These are phyloP conservation scores for Lantana camara DNA, from an alignment of 257 asterid species.

Conservation along the genomic window DNA sequence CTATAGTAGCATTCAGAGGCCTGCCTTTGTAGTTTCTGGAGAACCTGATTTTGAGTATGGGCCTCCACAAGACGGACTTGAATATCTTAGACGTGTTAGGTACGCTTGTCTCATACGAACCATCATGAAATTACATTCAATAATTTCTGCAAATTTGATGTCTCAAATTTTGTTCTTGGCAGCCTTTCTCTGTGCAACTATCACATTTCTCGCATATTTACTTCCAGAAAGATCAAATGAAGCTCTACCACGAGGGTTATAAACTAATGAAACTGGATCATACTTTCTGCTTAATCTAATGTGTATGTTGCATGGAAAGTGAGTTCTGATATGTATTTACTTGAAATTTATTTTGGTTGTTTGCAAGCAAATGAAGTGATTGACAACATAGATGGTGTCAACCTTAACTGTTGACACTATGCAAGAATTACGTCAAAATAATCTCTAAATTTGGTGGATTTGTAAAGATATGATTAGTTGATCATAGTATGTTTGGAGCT, in stretches of 20 bases:
- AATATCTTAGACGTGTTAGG: constrained; percentile 98
- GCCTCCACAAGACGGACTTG: constrained; percentile 94
- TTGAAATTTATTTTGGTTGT: too few relatives aligned
- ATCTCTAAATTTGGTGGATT: neutral
- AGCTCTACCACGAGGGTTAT: too few relatives aligned
- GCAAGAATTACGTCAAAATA: neutral
- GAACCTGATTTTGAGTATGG: constrained; percentile 96
- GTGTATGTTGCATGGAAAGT: constrained; percentile 14
- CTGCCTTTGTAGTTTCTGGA: constrained; percentile 78
- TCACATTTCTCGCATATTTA: too few relatives aligned
- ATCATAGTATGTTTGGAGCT: neutral
- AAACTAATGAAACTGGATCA: too few relatives aligned
- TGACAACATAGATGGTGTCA: too few relatives aligned
- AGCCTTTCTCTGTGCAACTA: neutral
- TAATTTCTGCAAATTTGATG: neutral
- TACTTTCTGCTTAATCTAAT: neutral
- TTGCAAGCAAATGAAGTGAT: neutral
- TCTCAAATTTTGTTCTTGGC: too few relatives aligned
- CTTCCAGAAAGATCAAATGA: too few relatives aligned
- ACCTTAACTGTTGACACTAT: neutral
- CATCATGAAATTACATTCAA: neutral
- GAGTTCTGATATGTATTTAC: too few relatives aligned
- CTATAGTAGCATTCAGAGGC: constrained; percentile 71
- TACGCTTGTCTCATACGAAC: constrained; percentile 29
- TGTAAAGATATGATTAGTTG: neutral